Evolutionary conservation across 352 stramenopile species (phyloP), one percentile per base, ranked within the genome.

Genomic region (Pilasporangium apinafurcum): DNA sequence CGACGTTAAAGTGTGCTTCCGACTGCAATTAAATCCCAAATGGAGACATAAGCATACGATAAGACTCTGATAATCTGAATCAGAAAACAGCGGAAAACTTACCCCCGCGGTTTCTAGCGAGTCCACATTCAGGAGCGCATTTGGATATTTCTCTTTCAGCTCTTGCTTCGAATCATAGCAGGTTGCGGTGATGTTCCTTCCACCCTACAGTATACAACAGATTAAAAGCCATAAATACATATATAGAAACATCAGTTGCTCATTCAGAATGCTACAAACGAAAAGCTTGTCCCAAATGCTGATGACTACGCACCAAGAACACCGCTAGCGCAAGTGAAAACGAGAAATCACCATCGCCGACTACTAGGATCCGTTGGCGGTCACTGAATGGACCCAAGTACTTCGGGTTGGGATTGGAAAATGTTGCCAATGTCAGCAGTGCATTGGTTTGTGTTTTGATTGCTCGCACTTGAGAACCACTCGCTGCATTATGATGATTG

Each of bases 331-430:
- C 62, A 14, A 89, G 51, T 17, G 83, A 82, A 50, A 95, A 92
- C 16, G 78, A 92, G 20, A 95, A 83, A 50, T 92, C 78, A 20
- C 83, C 83, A 22, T 95, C 83, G n/a, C 83, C 83, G 13, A 95
- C 73, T 10, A 92, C 61, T 25, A 95, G 65, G 32, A 91, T 86
- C 33, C 63, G 70, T 30, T 90, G 74, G 9, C 67, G 64, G 56
- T 89, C 77, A 28, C 68, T 77, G 46, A 90, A 91, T 2, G 73
- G 71, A 2, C 83, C 83, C 29, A 90, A 54, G 30, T 59, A 74
- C 58, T 88, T 89, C 22, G 83, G 83, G 57, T 95, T 95, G 2
- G 83, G 80, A 43, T 92, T 92, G 21, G 77, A 87, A 2, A 69
- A 69, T 33, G 65, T 75, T 16, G 80, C 68, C 24, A 90, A 51